Evolutionary conservation across 495 filamentous ascomycete species (phyloP), one percentile per base, ranked within the genome.

Genomic region (Astrothelium macrocarpum): DNA sequence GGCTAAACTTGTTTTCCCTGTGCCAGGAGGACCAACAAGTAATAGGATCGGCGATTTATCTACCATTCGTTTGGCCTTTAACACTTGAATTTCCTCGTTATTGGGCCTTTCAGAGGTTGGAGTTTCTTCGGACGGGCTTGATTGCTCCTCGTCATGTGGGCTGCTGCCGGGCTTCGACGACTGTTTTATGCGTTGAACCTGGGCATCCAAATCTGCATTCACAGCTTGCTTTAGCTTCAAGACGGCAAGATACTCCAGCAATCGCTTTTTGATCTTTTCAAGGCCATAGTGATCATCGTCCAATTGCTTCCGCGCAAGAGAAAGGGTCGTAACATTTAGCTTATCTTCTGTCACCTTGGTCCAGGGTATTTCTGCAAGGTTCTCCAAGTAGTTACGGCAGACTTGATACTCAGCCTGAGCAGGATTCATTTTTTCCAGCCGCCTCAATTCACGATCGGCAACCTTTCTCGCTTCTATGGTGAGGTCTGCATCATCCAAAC

Each of bases 21-120:
- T 93, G 16, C 95, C 95, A 1, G 95, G 95, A 34, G 95, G 95
- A 0, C 95, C 95, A 59, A 95, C 90, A 34, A 99, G 84, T 18
- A 99, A 82, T 34, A 99, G 78, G 64, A 97, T 99, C 0, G 95
- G 95, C 11, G 94, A 96, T 77, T 94, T 97, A 77, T 98, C 94
- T 25, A 90, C 84, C 81, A 90, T 87, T 49, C 75, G 71, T 77
- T 86, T 89, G 63, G 83, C 85, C 71, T 85, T 84, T 34, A 95
- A 74, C 23, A 88, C 76, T 60, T 87, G 81, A 2, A 93, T 72
- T 67, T 88, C 72, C 32, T 70, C 71, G 32, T 69, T 65, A 10
- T 63, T 46, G 23, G 69, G 68, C 63, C 88, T 84, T 66, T 86
- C 83, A 36, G 87, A 81, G 0, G 84, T 59, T 29, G 61, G 59